phyloP scores from a whole-genome alignment of 345 rosid genomes.

The Aquilaria malaccensis region DNA sequence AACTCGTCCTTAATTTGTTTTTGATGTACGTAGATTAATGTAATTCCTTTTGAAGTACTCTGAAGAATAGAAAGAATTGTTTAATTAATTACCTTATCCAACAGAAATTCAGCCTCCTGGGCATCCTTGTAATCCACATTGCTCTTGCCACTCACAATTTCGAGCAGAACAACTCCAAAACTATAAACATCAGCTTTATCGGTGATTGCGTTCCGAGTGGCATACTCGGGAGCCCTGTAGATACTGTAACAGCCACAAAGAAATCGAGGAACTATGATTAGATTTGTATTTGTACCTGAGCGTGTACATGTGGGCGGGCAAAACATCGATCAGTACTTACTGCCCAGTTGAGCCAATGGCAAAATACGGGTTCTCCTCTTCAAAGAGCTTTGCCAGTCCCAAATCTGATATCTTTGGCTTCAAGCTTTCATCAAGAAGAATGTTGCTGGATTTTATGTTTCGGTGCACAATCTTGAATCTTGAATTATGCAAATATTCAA shows the following conservation, averaged over 20 bases:
- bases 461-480: constrained; percentile 10
- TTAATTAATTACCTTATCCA: no score
- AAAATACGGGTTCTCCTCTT: not conserved
- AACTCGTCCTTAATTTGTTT: no score
- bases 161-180: constrained; percentile 3
- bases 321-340: not conserved
- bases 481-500: constrained; percentile 57
- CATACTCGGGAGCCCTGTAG: constrained; percentile 3
- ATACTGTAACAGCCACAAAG: not conserved
- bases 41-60: no score
- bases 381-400: constrained; percentile 1
- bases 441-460: constrained; percentile 3
- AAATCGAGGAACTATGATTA: not conserved
- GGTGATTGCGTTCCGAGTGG: not conserved
- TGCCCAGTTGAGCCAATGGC: not conserved
- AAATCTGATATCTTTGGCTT: not conserved
- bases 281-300: no score
- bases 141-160: not conserved
- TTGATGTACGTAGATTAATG: no score
- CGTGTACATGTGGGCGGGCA: no score
- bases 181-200: constrained; percentile 4
- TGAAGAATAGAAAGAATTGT: no score
- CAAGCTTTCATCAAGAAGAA: not conserved
- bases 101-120: no score
- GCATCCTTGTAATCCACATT: no score